Base-by-base conservation (phyloP, 371 early-diverging fungal species). In the Mortierella sp. region DNA sequence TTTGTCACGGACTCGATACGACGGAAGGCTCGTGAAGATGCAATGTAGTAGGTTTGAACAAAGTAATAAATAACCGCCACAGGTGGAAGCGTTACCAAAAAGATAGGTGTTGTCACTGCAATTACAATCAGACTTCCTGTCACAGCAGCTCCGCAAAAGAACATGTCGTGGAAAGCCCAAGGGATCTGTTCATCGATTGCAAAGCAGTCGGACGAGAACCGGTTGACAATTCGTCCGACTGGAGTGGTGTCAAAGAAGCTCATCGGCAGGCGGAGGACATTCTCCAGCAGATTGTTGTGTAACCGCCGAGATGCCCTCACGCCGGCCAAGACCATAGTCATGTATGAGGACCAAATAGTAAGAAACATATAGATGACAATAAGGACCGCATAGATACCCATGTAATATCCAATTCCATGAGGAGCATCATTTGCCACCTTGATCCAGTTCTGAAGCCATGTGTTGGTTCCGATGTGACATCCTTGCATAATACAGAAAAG, bases 191-290 rank as follows among this genome's bases (percentile, higher is more conserved):
- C 89, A 70, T 95, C 96, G 25, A 93, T 74, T 12, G 84, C 77
- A 58, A 88, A 86, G 65, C 93, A 84, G 80, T 96, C 96, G 60
- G 89, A 86, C 28, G 87, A 85, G 70, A 94, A 90, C 43, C 95
- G 83, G 72, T 93, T 92, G 68, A 94, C 75, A 29, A 94, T 89
- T 14, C 95, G 85, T 9, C 95, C 96, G 9, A 96, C 74, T 11
- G 97, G 97, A 14, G 96, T 97, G 37, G 84, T 89, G 50, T 97
- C 96, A 72, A 94, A 95, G 84, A 95, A 96, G 18, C 90, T 82
- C 26, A 94, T 75, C 30, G 85, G 87, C 2, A 92, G 88, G 18
- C 84, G 85, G 43, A 92, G 73, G 7, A 92, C 81, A 4, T 84
- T 80, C 18, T 60, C 59, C 52, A 93, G 64, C 16, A 90, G 70